Conservation (phyloP, 148 eudicot genomes). For the Camellia granthamiana region DNA sequence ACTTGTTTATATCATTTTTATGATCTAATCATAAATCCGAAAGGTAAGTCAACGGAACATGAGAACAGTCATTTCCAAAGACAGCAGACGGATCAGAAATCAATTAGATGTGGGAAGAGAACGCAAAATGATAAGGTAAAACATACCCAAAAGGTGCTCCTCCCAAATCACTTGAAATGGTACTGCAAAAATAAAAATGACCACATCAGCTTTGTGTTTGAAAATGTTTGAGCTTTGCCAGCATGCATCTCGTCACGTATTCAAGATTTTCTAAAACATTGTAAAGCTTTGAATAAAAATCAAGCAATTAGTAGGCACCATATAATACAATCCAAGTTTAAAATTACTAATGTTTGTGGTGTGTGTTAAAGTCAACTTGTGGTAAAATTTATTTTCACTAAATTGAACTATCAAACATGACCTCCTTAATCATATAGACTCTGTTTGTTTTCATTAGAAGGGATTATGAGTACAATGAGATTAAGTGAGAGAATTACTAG, state of each 20-base stretch:
- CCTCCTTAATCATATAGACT: too few species aligned
- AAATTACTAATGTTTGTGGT: too few species aligned
- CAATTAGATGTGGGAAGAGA: not conserved
- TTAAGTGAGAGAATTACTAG: too few species aligned
- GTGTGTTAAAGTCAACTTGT: too few species aligned
- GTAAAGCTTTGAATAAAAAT: not conserved
- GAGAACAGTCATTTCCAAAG: not conserved
- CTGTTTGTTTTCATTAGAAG: too few species aligned
- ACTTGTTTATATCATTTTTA: not conserved
- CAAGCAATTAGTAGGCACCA: too few species aligned
- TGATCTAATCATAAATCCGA: not conserved
- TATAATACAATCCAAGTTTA: too few species aligned
- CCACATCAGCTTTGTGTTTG: not conserved
- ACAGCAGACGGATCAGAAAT: slow-evolving; percentile 1
- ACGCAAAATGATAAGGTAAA: not conserved
- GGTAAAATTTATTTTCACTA: too few species aligned
- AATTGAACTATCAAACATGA: too few species aligned
- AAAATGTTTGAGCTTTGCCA: not conserved
- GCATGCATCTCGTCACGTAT: not conserved
- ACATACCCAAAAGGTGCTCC: slow-evolving; percentile 95
- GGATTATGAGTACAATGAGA: too few species aligned
- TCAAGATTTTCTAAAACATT: not conserved
- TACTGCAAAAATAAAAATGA: slow-evolving; percentile 46
- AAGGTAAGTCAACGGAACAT: not conserved
- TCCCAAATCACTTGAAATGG: slow-evolving; percentile 62